Evolutionary conservation across 176 grass and related monocot species (phyloP).

Genomic region (Hordeum marinum): DNA sequence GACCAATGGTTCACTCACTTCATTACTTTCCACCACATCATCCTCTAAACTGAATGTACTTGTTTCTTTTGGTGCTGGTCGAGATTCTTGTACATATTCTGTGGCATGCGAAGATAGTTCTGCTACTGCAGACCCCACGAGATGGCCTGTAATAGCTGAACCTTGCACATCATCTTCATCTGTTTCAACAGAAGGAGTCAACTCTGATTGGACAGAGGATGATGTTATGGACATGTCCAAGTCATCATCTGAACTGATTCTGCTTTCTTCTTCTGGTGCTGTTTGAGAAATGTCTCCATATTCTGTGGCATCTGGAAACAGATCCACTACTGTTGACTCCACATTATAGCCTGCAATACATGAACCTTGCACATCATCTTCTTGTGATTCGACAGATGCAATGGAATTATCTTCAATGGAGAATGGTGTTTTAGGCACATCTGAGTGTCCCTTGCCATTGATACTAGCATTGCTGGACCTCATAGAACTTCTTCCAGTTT

Average conservation of each 20-base stretch:
- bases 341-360: neutral
- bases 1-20: constrained; percentile 13
- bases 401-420: constrained; percentile 3
- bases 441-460: neutral
- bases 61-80: constrained; percentile 19
- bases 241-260: constrained; percentile 23
- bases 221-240: constrained; percentile 17
- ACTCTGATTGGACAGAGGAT: constrained; percentile 16
- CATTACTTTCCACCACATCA: constrained; percentile 9
- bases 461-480: constrained; percentile 5
- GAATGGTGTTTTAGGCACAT: constrained; percentile 15
- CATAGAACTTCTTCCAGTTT: neutral
- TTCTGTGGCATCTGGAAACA: constrained; percentile 23
- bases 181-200: constrained; percentile 19
- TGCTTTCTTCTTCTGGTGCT: constrained; percentile 29
- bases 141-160: constrained; percentile 9
- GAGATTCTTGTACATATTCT: constrained; percentile 25
- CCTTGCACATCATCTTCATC: constrained; percentile 29
- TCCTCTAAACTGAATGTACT: constrained; percentile 31
- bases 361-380: constrained; percentile 23
- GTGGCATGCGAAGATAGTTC: constrained; percentile 1
- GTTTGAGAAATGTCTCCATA: constrained; percentile 3
- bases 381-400: constrained; percentile 21
- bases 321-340: constrained; percentile 8
- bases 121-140: neutral